Conservation (phyloP, 306 rosid species). For the Trifolium fragiferum region DNA sequence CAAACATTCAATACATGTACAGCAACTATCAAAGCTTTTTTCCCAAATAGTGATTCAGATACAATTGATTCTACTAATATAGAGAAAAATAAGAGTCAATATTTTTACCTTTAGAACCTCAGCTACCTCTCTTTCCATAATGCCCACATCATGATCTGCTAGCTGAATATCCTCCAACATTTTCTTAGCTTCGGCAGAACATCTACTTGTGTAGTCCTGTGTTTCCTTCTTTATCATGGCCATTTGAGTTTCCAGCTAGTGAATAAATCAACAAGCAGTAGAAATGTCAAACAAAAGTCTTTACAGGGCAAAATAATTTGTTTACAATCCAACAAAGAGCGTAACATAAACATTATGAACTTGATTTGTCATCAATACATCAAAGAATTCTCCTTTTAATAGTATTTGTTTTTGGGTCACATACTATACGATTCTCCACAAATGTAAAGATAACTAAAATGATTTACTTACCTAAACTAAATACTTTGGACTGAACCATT, state of each 20-base stretch:
- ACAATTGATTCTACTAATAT: constrained; percentile 3
- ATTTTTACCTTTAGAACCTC: constrained; percentile 69
- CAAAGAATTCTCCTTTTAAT: neutral
- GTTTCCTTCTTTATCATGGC: constrained; percentile 62
- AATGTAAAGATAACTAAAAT: neutral
- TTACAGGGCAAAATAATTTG: constrained; percentile 4
- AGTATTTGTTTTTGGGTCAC: neutral
- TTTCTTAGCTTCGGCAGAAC: constrained; percentile 61
- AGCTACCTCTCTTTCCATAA: constrained; percentile 72
- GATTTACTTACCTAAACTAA: neutral
- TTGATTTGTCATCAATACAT: constrained; percentile 20
- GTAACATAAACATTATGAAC: neutral
- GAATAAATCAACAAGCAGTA: constrained; percentile 32
- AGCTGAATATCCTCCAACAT: constrained; percentile 63
- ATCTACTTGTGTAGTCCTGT: constrained; percentile 51
- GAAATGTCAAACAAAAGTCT: constrained; percentile 36
- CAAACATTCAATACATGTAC: neutral
- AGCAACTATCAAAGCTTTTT: neutral
- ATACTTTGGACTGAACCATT: neutral
- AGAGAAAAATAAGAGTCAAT: constrained; percentile 7
- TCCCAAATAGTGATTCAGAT: neutral
- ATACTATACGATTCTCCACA: constrained; percentile 13
- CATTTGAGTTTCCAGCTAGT: constrained; percentile 70
- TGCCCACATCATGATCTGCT: constrained; percentile 59
- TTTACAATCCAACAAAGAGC: constrained; percentile 20